phyloP scores from a whole-genome alignment of 208 protist genomes.

The Cochliopodium minus region DNA sequence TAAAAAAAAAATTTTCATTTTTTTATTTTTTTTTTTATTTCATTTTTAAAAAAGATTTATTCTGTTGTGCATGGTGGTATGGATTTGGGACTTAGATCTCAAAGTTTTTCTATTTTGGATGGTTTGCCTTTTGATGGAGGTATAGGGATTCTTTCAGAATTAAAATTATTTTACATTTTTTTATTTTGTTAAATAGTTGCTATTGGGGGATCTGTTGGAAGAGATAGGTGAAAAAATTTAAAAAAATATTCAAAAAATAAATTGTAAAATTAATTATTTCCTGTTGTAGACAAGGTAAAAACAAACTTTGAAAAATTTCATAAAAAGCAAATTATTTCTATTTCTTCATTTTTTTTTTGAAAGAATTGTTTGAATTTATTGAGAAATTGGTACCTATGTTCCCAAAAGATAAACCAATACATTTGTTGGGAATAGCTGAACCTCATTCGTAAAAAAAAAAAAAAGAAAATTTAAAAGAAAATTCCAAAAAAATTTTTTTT shows the following conservation, averaged over 20 bases:
- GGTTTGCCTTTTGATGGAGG: not conserved
- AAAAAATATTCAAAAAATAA: no score
- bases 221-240: no score
- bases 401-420: conserved; percentile 1
- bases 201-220: conserved; percentile 7
- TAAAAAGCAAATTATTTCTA: not conserved
- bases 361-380: no score
- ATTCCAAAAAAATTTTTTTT: no score
- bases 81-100: not conserved
- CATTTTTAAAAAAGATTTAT: conserved; percentile 4
- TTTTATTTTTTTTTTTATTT: no score
- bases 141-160: not conserved
- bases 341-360: no score
- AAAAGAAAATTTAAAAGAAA: no score
- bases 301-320: not conserved
- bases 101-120: not conserved
- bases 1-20: not conserved
- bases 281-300: not conserved
- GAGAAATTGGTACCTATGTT: no score
- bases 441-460: no score
- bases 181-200: conserved; percentile 1
- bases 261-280: not conserved
- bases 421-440: conserved; percentile 9
- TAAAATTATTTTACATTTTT: no score
- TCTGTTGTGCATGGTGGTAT: conserved; percentile 5